A percentile compares a stretch with the other conserved stretches of the same genome.
Evolutionary conservation across 768 basidiomycete genomes (phyloP).

Genomic region (Suillus occidentalis): DNA sequence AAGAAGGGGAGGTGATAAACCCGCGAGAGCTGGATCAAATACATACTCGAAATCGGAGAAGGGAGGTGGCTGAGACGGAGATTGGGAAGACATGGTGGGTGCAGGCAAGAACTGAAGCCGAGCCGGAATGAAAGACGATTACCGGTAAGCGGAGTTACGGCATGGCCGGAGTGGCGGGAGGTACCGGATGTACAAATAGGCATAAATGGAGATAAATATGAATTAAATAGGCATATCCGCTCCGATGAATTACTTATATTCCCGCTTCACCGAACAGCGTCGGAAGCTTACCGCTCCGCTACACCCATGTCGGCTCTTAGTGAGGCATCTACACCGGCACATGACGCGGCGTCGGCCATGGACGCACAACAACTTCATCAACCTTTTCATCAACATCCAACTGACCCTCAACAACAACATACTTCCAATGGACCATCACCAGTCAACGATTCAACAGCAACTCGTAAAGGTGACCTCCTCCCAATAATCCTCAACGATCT

Average conservation of each 20-base stretch:
- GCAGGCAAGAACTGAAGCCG: slow-evolving; percentile 1
- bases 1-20: slow-evolving; percentile 57
- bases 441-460: slow-evolving; percentile 32
- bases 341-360: slow-evolving; percentile 59
- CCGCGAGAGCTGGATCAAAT: slow-evolving; percentile 62
- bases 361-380: slow-evolving; percentile 56
- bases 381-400: slow-evolving; percentile 32
- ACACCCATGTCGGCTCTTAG: slow-evolving; percentile 74
- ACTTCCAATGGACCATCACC: slow-evolving; percentile 28
- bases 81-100: slow-evolving; percentile 27
- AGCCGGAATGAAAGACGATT: slow-evolving; percentile 19
- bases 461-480: slow-evolving; percentile 60
- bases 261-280: slow-evolving; percentile 24
- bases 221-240: slow-evolving; percentile 24
- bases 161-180: slow-evolving; percentile 13
- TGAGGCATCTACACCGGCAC: slow-evolving; percentile 67
- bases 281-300: slow-evolving; percentile 40
- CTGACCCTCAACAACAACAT: slow-evolving; percentile 31
- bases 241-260: slow-evolving; percentile 30
- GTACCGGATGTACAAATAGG: slow-evolving; percentile 25
- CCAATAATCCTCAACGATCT: slow-evolving; percentile 11
- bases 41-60: slow-evolving; percentile 71
- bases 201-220: slow-evolving; percentile 23
- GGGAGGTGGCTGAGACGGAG: slow-evolving; percentile 48
- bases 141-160: slow-evolving; percentile 18